Base-by-base conservation (phyloP, 2,329 filamentous ascomycete genomes). In the Colletotrichum higginsianum region DNA sequence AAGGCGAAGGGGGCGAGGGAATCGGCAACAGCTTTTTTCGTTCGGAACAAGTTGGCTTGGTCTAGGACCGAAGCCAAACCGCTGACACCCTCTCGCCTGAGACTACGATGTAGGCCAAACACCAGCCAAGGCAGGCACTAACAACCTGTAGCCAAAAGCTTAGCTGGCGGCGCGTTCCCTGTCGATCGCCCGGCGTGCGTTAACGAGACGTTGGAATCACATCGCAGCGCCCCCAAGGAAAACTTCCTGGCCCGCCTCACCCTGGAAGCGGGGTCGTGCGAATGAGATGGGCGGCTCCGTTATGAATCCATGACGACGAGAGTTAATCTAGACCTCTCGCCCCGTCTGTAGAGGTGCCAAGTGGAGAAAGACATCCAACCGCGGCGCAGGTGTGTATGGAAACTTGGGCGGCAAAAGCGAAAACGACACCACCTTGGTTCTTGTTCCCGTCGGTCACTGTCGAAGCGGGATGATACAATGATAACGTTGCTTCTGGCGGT, bases 301-400 rank as follows among this genome's bases (percentile, higher is more conserved):
- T 58, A 46, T 42, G 42, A 40, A 23, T 64, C 66, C 56, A 72
- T 72, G 69, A 66, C 46, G 66, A 30, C 21, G 38, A 26, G 21
- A 69, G 52, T 57, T 16, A 38, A 18, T 38, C 23, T 11, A 58
- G 52, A 49, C 61, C 49, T 26, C 16, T 38, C 35, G 8, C 44
- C 38, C 1, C 13, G 11, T 11, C 35, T 46, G n/a, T 42, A 11
- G 9, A 38, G 21, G 38, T 23, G n/a, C 13, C 30, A 42, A 50
- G 46, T 21, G 53, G 42, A 23, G 44, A 35, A 50, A 23, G 30
- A 9, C 6, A 38, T 38, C 35, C 7, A 42, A 23, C 56, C 16
- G 46, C 23, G n/a, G 23, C 11, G 6, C 18, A 18, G 30, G 8
- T 53, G 50, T 30, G 23, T 53, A 13, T 35, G 18, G 23, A 53